Base-by-base conservation (phyloP, 2,329 filamentous ascomycete species). In the Byssothecium circinans region DNA sequence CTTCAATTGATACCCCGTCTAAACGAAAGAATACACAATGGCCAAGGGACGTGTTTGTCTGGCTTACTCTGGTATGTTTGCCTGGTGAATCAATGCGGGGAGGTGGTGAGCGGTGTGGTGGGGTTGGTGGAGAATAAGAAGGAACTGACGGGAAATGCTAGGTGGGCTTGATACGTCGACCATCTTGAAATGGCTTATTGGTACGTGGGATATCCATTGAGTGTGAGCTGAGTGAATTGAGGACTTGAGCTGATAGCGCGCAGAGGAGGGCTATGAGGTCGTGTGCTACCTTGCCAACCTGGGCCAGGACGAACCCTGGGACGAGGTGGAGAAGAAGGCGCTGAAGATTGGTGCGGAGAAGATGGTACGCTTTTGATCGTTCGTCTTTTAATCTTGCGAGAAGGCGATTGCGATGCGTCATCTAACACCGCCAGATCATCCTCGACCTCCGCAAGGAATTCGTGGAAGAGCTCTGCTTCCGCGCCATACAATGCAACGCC, bases 381-480 rank as follows among this genome's bases (percentile, higher is more conserved):
- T 25, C 23, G 10, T 25, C 10, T 10, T 25, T 25, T 25, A 10
- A 25, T 25, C 6, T 25, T 25, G 23, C 10, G n/a, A n/a, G n/a
- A n/a, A n/a, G n/a, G n/a, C 11, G 15, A 36, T 35, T 20, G 18
- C 12, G 4, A n/a, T 25, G 5, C 23, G 23, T 10, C 5, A 17
- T 34, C 25, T 30, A 10, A 30, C 22, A 29, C 22, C 11, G 2
- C n/a, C 20, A 49, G 48, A 71, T 79, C 67, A 75, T 81, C 49
- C 73, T 77, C 54, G 82, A 94, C 69, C 79, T 92, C 45, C 82
- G 84, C 62, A 78, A 79, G 60, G 86, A 89, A 73, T 91, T 94
- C 64, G 82, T 94, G 58, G 86, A 91, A 61, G 82, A 92, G 76
- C 79, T 94, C 36, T 87, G 86, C 78, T 91, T 86, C 81, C 85